Conservation (phyloP, 176 grass and related monocot species). For the sorghum (Sorghum bicolor) region DNA sequence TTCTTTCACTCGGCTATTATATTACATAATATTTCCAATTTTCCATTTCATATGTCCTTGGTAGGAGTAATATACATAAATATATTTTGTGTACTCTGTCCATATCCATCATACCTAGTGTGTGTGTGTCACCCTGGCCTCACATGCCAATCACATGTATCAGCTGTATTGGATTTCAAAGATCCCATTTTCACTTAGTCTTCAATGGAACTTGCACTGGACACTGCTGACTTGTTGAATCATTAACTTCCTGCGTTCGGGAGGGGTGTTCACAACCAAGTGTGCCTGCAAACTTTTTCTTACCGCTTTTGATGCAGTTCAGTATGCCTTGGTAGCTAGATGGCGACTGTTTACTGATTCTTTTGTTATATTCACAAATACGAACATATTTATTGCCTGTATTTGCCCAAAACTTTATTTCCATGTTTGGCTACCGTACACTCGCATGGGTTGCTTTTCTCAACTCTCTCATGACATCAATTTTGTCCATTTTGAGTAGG, state of each 20-base stretch:
- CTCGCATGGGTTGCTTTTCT: not conserved
- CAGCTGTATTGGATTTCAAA: not conserved
- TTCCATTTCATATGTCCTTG: not conserved
- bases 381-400: not conserved
- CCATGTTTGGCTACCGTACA: not conserved
- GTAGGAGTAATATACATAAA: not conserved
- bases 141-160: not conserved
- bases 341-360: not conserved
- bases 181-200: not conserved
- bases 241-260: not conserved
- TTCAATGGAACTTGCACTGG: not conserved
- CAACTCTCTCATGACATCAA: not conserved
- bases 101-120: not conserved
- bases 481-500: conserved; percentile 18
- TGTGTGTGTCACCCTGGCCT: not conserved
- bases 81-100: not conserved
- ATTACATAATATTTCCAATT: not conserved
- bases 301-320: not conserved
- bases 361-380: not conserved
- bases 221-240: not conserved
- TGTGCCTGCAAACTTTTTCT: not conserved
- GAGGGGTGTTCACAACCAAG: not conserved
- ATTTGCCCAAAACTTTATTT: not conserved
- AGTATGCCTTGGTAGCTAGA: not conserved
- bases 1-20: not conserved